Evolutionary conservation across 2,329 filamentous ascomycete species (phyloP), one percentile per base, ranked within the genome.

Genomic region (Botrytis medusae): DNA sequence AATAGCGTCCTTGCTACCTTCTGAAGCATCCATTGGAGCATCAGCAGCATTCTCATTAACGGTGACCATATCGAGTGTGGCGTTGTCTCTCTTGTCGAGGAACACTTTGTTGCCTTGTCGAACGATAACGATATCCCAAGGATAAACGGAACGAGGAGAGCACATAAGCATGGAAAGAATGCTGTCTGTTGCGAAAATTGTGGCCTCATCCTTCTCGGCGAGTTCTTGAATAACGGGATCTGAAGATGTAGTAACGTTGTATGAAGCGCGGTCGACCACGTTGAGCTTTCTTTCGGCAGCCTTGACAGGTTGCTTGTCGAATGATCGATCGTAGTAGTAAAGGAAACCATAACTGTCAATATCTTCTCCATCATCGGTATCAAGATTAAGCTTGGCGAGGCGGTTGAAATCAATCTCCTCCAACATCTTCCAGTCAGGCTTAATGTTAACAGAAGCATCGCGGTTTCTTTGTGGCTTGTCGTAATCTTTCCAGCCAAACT

Each of bases 151-250:
- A 80, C 97, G 93, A 74, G 96, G 93, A 69, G 96, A 91, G 85
- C 96, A 99, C 96, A 99, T 99, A 80, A 99, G 91, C 94, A 98
- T 98, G 77, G 95, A 98, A 74, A 99, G 90, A 80, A 99, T 95
- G 85, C 92, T 97, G 84, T 98, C 95, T 62, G 96, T 98, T 76
- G 96, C 94, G 82, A 98, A 99, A 81, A 99, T 95, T 78, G 93
- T 96, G 64, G 95, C 96, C 85, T 98, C 95, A 81, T 97, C 91
- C 87, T 95, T 97, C 80, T 98, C 95, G 76, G 96, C 93, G 72
- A 98, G 90, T 82, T 98, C 95, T 86, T 98, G 95, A 82, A 99
- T 97, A 80, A 99, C 90, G 64, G 96, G 96, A 82, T 99, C 96
- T 78, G 93, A 94, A 37, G 95, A 97, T 18, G 96, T 98, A 73